Evolutionary conservation across 1,284 basidiomycete genomes (phyloP), one percentile per base, ranked within the genome.

Genomic region (Schizophyllum amplum): DNA sequence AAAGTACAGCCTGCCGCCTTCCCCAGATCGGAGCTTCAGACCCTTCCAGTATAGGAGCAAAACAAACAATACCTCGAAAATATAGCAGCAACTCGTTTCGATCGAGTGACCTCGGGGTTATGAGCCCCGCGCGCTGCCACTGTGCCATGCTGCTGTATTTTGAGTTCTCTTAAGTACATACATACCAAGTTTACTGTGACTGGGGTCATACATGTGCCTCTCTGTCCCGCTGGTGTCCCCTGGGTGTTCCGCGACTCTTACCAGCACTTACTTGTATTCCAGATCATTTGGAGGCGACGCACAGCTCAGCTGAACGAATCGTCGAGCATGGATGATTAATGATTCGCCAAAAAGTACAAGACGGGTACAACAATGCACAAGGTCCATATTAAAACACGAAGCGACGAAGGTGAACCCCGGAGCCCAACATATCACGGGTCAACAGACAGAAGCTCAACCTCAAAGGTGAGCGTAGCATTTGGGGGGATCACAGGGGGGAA

Each of bases 401-500:
- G 33, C 33, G 33, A 42, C 33, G 33, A 42, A 42, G 33, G 33
- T 42, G 17, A 42, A 42, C 33, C 33, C 33, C 33, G 33, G 33
- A 42, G 33, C 33, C 13, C 13, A 42, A 42, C 33, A 42, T 13
- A 17, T 13, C 13, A 42, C 33, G 11, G 17, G 13, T 42, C 13
- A 9, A 42, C 4, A 3, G 33, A 42, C 58, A 92, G 60, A 58
- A 94, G 75, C 74, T 93, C 89, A 59, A 93, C 87, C 71, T 90
- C 87, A 66, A 93, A 94, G 61, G 74, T 80, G 69, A 94, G 79
- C 33, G 82, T 86, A 24, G 90, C 72, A 68, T 90, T 85, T 64
- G 86, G 69, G 21, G 92, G 92, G 68, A 94, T 93, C 61, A 90
- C 79, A 26, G 89, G 89, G 47, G 87, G 87, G 75, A 91, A 92